These are phyloP conservation scores for Discostella stelligeroides DNA, from an alignment of 108 stramenopile genomes.

Conservation along the genomic window DNA sequence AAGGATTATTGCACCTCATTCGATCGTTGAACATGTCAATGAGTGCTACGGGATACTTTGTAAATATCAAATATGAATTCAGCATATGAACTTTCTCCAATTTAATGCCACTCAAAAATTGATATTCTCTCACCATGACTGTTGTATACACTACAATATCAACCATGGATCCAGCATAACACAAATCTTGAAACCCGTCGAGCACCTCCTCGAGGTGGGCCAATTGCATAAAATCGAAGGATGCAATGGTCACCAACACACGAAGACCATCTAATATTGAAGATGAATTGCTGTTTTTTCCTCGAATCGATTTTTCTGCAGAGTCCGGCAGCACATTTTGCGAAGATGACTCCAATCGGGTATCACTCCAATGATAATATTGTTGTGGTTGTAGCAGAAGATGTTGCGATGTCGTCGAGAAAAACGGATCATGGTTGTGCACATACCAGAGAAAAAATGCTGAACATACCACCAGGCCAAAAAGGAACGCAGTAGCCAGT, in stretches of 20 bases:
- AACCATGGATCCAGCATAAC: slow-evolving; percentile 72
- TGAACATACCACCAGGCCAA: slow-evolving; percentile 31
- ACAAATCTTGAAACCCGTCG: slow-evolving; percentile 77
- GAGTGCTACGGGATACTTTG: slow-evolving; percentile 46
- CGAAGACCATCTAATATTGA: slow-evolving; percentile 48
- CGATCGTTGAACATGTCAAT: slow-evolving; percentile 82
- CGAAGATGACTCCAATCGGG: slow-evolving; percentile 7
- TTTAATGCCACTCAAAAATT: not conserved
- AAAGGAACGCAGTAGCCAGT: slow-evolving; percentile 25
- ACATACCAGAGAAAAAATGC: slow-evolving; percentile 37
- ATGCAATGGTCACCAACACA: slow-evolving; percentile 74
- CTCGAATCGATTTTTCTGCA: not conserved
- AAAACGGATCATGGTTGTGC: slow-evolving; percentile 28
- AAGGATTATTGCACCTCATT: slow-evolving; percentile 60
- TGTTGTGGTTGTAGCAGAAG: not conserved
- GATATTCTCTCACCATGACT: slow-evolving; percentile 50
- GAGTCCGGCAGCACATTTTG: slow-evolving; percentile 1
- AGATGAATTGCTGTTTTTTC: not conserved
- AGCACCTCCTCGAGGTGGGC: slow-evolving; percentile 85
- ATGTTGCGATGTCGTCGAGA: not conserved
- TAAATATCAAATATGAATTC: not conserved
- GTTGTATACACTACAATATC: slow-evolving; percentile 80
- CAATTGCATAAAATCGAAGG: slow-evolving; percentile 83
- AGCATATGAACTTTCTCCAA: not conserved
- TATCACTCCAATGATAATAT: not conserved